Evolutionary conservation across 805 yeast genomes (phyloP).

Genomic region (Saccharomycopsis malanga): DNA sequence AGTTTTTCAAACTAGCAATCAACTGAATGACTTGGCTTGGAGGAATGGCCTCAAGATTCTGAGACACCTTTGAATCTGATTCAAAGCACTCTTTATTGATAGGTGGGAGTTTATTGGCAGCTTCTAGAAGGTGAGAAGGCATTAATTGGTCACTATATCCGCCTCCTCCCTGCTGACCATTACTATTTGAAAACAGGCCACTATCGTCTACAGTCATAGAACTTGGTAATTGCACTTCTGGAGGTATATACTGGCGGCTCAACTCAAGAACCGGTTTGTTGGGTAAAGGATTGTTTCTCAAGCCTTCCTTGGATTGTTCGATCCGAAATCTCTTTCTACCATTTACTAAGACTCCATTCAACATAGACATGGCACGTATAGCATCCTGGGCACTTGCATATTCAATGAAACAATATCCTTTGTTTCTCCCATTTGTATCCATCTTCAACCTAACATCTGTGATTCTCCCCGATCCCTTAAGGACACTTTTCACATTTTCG

Average conservation of each 20-base stretch:
- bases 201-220: constrained; percentile 31
- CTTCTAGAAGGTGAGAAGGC: constrained; percentile 45
- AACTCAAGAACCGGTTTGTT: constrained; percentile 39
- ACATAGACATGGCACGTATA: constrained; percentile 37
- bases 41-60: constrained; percentile 55
- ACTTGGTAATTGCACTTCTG: constrained; percentile 50
- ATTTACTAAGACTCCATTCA: constrained; percentile 39
- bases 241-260: constrained; percentile 43
- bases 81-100: constrained; percentile 36
- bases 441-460: constrained; percentile 59
- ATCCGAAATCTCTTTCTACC: constrained; percentile 44
- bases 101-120: constrained; percentile 51
- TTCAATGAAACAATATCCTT: constrained; percentile 64
- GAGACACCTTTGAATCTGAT: constrained; percentile 51
- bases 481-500: constrained; percentile 52
- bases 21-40: constrained; percentile 67
- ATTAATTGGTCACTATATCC: constrained; percentile 25
- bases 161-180: neutral
- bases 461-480: constrained; percentile 67
- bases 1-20: constrained; percentile 55
- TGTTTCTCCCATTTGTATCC: constrained; percentile 44
- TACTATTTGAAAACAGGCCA: neutral
- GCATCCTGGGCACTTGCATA: constrained; percentile 48
- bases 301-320: constrained; percentile 57
- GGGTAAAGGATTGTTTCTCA: constrained; percentile 32